Conservation (phyloP, 2,329 filamentous ascomycete genomes). For the Fusarium veterinarium region DNA sequence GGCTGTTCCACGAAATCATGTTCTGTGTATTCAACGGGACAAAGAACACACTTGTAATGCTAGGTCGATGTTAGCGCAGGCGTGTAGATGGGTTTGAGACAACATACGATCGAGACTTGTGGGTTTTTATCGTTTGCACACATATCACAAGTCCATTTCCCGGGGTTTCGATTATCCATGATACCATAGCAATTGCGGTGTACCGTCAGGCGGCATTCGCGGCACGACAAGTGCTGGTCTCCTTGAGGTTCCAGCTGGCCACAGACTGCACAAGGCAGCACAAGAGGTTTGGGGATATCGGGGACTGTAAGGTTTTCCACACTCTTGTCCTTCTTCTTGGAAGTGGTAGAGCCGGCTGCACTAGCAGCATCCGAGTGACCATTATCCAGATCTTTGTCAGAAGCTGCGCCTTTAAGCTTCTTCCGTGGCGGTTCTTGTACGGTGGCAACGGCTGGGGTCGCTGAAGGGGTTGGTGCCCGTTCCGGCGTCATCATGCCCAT, state of each 20-base stretch:
- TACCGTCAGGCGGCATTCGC: constrained; percentile 90
- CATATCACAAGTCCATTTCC: constrained; percentile 96
- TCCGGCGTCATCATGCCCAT: constrained; percentile 59
- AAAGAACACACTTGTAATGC: constrained; percentile 94
- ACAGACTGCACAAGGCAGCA: constrained; percentile 88
- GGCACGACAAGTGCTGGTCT: constrained; percentile 81
- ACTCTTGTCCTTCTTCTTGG: constrained; percentile 71
- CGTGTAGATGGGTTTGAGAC: constrained; percentile 9
- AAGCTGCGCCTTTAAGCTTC: constrained; percentile 67
- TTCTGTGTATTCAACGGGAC: constrained; percentile 83
- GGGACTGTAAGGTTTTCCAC: constrained; percentile 70
- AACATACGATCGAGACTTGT: constrained; percentile 85
- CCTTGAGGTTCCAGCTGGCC: constrained; percentile 76
- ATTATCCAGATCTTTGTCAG: constrained; percentile 64
- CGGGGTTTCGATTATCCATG: constrained; percentile 71
- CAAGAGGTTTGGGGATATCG: constrained; percentile 81
- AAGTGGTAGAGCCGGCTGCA: constrained; percentile 50
- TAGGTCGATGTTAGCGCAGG: constrained; percentile 51
- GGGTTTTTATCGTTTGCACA: constrained; percentile 94
- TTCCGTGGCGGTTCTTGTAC: constrained; percentile 69
- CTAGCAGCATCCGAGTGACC: constrained; percentile 59
- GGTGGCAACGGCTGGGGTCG: constrained; percentile 39
- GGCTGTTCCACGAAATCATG: constrained; percentile 84
- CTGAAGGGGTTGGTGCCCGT: constrained; percentile 54
- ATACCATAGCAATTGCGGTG: constrained; percentile 96